Evolutionary conservation across 345 rosid species (phyloP).

Genomic region (Corymbia maculata): DNA sequence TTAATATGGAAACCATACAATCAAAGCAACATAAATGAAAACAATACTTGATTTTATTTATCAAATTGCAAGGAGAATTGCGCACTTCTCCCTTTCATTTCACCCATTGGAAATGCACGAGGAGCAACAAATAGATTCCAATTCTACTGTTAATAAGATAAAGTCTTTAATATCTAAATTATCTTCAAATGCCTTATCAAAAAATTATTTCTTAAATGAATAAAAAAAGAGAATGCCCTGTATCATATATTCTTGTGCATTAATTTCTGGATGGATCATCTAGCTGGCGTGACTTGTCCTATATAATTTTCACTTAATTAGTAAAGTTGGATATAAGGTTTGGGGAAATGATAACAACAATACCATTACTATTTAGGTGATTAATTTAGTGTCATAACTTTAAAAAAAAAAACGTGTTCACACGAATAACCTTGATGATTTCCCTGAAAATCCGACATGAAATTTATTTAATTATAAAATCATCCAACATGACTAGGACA

Average conservation of each 20-base stretch:
- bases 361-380: background rate
- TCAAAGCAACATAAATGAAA: background rate
- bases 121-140: background rate
- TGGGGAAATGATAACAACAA: background rate
- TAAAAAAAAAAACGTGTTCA: background rate
- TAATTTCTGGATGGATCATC: background rate
- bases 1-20: background rate
- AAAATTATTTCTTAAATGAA: background rate
- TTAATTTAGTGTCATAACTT: background rate
- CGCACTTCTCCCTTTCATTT: background rate
- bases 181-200: background rate
- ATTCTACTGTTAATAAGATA: background rate
- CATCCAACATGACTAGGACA: background rate
- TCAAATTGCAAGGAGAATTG: background rate
- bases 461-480: background rate
- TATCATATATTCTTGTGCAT: background rate
- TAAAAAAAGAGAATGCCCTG: background rate
- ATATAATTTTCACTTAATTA: background rate
- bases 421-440: background rate
- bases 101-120: background rate
- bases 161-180: background rate
- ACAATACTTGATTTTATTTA: background rate
- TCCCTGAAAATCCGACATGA: background rate
- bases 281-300: background rate
- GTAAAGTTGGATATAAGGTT: background rate